Evolutionary conservation across 2,329 filamentous ascomycete genomes (phyloP).

Genomic region (Curvularia sp.): DNA sequence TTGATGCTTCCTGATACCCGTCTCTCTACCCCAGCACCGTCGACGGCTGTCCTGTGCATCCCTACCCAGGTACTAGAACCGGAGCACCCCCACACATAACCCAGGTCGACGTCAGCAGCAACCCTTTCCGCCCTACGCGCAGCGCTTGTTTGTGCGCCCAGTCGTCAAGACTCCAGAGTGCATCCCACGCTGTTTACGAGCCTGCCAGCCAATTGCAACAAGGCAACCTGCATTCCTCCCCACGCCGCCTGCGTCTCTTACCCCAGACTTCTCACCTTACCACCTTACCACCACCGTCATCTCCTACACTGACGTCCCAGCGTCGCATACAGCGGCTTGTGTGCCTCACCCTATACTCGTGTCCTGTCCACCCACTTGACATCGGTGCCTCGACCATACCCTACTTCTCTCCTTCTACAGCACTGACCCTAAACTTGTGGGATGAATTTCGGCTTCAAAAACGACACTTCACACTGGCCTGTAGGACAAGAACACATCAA

Average conservation of each 20-base stretch:
- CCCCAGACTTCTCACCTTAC: constrained; percentile 32
- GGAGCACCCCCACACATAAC: constrained; percentile 12
- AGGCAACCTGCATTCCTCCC: constrained; percentile 28
- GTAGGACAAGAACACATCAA: constrained; percentile 57
- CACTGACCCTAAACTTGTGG: constrained; percentile 28
- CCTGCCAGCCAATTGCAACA: constrained; percentile 39
- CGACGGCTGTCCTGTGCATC: neutral
- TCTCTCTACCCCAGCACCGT: constrained; percentile 6
- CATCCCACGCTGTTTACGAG: constrained; percentile 34
- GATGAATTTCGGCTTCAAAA: constrained; percentile 54
- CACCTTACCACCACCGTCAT: constrained; percentile 12
- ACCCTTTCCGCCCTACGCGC: constrained; percentile 38
- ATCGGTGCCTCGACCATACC: neutral
- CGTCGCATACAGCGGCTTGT: constrained; percentile 26
- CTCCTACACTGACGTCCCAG: constrained; percentile 22
- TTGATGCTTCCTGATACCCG: constrained; percentile 22
- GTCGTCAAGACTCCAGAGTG: constrained; percentile 24
- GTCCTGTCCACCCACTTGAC: neutral
- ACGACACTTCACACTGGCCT: constrained; percentile 53
- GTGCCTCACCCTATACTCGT: constrained; percentile 4
- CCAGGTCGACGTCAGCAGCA: constrained; percentile 21
- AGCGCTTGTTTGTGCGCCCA: constrained; percentile 24
- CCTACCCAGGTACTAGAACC: constrained; percentile 2
- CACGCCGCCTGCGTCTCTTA: constrained; percentile 38
- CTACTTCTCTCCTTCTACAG: constrained; percentile 2